phyloP scores from a whole-genome alignment of 2,329 filamentous ascomycete genomes.

The Sarocladium kiliense region DNA sequence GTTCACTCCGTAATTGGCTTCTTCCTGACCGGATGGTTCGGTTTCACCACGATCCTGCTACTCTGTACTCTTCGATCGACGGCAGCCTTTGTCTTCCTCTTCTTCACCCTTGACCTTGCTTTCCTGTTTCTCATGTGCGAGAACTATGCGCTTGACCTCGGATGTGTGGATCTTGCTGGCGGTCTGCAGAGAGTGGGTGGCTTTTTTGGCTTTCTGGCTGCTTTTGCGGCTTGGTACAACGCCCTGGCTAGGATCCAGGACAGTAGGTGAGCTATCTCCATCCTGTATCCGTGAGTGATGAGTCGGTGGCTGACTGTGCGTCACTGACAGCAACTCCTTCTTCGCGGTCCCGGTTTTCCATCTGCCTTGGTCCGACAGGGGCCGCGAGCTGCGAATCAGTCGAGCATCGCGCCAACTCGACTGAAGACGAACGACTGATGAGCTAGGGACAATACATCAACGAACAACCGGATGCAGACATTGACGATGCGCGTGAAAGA shows the following conservation, averaged over 20 bases:
- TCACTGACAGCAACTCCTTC: slow-evolving; percentile 64
- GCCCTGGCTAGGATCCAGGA: slow-evolving; percentile 79
- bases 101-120: slow-evolving; percentile 70
- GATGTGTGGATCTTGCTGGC: slow-evolving; percentile 36
- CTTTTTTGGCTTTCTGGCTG: slow-evolving; percentile 72
- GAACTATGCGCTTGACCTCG: slow-evolving; percentile 52
- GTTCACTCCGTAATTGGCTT: slow-evolving; percentile 60
- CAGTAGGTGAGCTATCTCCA: slow-evolving; percentile 43
- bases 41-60: slow-evolving; percentile 73
- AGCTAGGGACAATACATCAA: too few relatives aligned
- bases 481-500: too few relatives aligned
- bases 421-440: too few relatives aligned
- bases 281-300: background rate
- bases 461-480: too few relatives aligned
- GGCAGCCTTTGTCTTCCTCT: slow-evolving; percentile 71
- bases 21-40: slow-evolving; percentile 77
- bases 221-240: slow-evolving; percentile 84
- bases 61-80: slow-evolving; percentile 73
- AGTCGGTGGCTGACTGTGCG: background rate
- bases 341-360: slow-evolving; percentile 89
- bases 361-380: slow-evolving; percentile 90
- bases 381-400: slow-evolving; percentile 48
- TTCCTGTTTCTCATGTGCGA: slow-evolving; percentile 68
- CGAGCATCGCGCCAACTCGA: slow-evolving; percentile 23
- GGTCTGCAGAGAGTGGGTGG: slow-evolving; percentile 66